A percentile compares a stretch with the other conserved stretches of the same genome.
Conservation (phyloP, 495 filamentous ascomycete genomes). For the Penicillium canescens region DNA sequence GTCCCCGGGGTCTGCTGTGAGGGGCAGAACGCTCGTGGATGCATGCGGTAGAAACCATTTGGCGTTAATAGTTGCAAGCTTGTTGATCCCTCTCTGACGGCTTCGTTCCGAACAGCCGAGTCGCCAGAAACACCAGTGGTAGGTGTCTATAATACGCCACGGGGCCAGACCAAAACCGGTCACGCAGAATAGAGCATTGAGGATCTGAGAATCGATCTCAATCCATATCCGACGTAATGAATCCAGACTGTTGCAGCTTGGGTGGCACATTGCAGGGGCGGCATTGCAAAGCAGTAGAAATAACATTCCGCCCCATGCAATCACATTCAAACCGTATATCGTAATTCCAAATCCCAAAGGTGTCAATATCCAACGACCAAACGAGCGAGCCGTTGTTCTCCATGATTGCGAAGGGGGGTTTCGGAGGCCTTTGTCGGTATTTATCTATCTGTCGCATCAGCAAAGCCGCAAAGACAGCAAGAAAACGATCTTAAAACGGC, state of each 20-base stretch:
- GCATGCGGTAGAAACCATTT: not conserved
- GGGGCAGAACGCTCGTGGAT: not conserved
- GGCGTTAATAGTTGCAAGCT: not conserved
- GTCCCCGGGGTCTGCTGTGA: not conserved
- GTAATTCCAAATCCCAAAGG: conserved; percentile 72
- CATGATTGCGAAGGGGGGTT: no score
- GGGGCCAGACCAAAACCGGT: conserved; percentile 82
- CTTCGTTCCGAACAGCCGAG: conserved; percentile 43
- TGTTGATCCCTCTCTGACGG: conserved; percentile 44
- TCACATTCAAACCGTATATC: conserved; percentile 77
- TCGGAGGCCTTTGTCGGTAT: no score
- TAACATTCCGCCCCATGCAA: conserved; percentile 90
- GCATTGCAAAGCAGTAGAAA: conserved; percentile 80
- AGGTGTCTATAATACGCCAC: conserved; percentile 82
- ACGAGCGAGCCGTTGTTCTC: no score
- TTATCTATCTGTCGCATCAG: no score
- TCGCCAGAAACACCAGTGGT: conserved; percentile 65
- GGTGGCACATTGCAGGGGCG: conserved; percentile 75
- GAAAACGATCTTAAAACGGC: no score
- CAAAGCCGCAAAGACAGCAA: no score
- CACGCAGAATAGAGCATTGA: conserved; percentile 84
- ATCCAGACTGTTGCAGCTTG: conserved; percentile 70
- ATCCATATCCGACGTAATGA: conserved; percentile 77
- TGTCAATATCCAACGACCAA: conserved; percentile 34
- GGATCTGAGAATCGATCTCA: conserved; percentile 80